Percentiles rank a stretch among this genome's conserved stretches.
Evolutionary conservation across 192 early-diverging fungal genomes (phyloP).

Genomic region (Coemansia guatemalensis): DNA sequence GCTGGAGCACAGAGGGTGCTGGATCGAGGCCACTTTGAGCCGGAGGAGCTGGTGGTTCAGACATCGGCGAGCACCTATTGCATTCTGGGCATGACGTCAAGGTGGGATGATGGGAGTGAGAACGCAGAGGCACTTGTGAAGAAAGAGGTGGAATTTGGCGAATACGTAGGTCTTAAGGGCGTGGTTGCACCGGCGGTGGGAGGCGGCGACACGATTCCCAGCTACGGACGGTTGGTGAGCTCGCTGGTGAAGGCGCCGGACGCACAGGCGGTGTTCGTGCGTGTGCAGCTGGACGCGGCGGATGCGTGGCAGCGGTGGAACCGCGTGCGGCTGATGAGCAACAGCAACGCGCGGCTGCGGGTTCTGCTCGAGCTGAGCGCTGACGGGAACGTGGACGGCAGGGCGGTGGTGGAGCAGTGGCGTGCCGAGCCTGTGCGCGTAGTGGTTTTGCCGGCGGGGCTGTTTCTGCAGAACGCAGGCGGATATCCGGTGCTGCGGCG

Average conservation of each 20-base stretch:
- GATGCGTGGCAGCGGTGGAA: constrained; percentile 82
- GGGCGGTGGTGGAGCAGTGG: constrained; percentile 58
- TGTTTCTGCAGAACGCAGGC: constrained; percentile 78
- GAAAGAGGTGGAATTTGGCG: constrained; percentile 22
- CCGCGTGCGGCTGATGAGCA: constrained; percentile 66
- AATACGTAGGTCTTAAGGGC: constrained; percentile 27
- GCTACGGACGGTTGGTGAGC: constrained; percentile 27
- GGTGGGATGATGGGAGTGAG: constrained; percentile 2
- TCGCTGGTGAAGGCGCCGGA: neutral
- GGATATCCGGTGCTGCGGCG: constrained; percentile 89
- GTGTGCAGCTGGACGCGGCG: constrained; percentile 46
- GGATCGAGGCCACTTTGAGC: constrained; percentile 20
- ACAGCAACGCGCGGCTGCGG: constrained; percentile 62
- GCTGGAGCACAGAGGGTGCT: constrained; percentile 1
- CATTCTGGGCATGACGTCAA: constrained; percentile 24
- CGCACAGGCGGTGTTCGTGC: constrained; percentile 43
- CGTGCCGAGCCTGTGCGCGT: constrained; percentile 82
- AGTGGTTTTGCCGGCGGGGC: constrained; percentile 66
- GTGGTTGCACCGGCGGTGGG: constrained; percentile 22
- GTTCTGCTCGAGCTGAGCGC: constrained; percentile 61
- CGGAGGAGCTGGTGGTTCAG: constrained; percentile 23
- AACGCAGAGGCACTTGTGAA: constrained; percentile 8
- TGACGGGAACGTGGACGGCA: constrained; percentile 48
- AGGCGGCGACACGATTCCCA: neutral
- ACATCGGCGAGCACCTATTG: constrained; percentile 34